Base-by-base conservation (phyloP, 116 monocot species). In the Phalaenopsis hybrid region DNA sequence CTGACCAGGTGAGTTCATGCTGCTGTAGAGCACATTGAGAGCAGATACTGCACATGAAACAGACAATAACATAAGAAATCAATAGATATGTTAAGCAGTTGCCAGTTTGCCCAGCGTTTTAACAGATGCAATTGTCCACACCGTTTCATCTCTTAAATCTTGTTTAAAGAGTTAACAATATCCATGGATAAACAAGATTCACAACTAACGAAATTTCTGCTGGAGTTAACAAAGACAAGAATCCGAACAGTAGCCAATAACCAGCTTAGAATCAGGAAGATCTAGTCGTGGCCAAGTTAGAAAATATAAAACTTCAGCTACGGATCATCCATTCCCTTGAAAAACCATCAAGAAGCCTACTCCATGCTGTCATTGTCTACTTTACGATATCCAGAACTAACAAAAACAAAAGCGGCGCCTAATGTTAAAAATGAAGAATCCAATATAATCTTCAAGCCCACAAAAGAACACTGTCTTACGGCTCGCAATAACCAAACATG, bases 1-100 rank as follows among this genome's bases (percentile, higher is more conserved):
- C 83, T 94, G 94, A 45, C 79, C 15, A 0, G 92, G 83, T 20
- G 91, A 94, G 80, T 94, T 94, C 81, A 94, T 52, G 82, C 85
- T 87, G 31, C 65, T 82, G 63, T 77, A 96, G 73, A 96, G 41
- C 20, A 81, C 86, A 79, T 87, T 92, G 75, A 96, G 91, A 77
- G 88, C 88, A 49, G 87, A 83, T 73, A 89, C 96, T 96, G 88
- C 88, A 87, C 69, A 80, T 44, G 49, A 46, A 84, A 76, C 67
- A 49, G 51, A 43, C 16, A 75, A 20, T 45, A 41, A 28, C 77
- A 51, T 77, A 50, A 45, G 45, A 75, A 75, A 18, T 72, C 72
- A 72, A 37, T 34, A 72, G 15, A 69, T 33, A 69, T 50, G 50
- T 10, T 50, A 70, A 33, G 34, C 20, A 18, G 17, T 33, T 7